Evolutionary conservation across 352 stramenopile genomes (phyloP), one percentile per base, ranked within the genome.

Genomic region (Achlya hypogyna): DNA sequence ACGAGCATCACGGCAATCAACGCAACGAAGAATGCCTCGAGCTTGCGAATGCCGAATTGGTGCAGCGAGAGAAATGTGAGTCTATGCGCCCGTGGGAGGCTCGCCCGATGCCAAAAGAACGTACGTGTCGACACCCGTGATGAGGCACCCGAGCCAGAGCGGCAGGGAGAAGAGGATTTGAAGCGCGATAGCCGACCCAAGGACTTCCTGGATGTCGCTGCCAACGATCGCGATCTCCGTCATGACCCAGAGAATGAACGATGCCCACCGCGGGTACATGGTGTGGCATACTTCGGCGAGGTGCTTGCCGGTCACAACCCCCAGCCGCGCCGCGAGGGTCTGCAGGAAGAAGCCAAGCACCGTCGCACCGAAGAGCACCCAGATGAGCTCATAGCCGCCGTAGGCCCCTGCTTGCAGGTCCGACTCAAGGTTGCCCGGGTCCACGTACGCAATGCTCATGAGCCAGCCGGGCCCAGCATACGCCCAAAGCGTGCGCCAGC

Each of bases 381-480:
- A 98, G 16, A 97, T 86, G 45, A 97, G 86, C 63, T 92, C 81
- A 69, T 97, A 98, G 5, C 87, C 79, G 12, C 74, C 78, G 31
- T 96, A 98, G 2, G 85, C 86, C 34, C 93, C 94, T 5, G 91
- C 88, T 69, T 98, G 94, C 29, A 99, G 82, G 71, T 98, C 94
- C 47, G 88, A 95, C 71, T 98, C 93, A 42, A 98, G 87, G 75
- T 98, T 98, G 10, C 94, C 95, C 0, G 94, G 95, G 65, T 98
- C 94, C 40, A 98, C 79, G 74, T 98, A 98, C 43, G 95, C 94
- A 51, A 98, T 97, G 71, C 85, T 96, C 85, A 98, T 96, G 75
- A 96, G 83, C 82, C 84, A 95, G 0, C 87, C 87, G 0, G 85
- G 85, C 10, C 86, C 86, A 2, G 86, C 79, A 59, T 93, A 95